Conservation (phyloP, 768 basidiomycete genomes). For the Mycena belliarum region DNA sequence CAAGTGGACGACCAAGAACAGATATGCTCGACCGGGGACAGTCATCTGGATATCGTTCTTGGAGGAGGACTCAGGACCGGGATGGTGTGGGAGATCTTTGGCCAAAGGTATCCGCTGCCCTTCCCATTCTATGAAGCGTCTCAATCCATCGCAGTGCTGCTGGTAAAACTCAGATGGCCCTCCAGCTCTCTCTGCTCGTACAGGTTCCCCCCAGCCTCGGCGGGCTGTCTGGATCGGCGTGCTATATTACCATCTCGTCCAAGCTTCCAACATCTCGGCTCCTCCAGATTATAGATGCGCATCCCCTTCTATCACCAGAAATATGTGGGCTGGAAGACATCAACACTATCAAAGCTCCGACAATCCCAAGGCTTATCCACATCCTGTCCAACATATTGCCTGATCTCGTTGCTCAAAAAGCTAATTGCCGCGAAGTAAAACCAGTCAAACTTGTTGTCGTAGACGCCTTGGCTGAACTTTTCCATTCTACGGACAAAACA, state of each 20-base stretch:
- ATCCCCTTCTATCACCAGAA: constrained; percentile 46
- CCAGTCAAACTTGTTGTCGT: constrained; percentile 82
- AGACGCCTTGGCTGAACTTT: constrained; percentile 86
- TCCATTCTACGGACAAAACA: constrained; percentile 64
- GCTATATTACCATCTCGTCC: constrained; percentile 77
- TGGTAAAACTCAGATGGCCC: constrained; percentile 90
- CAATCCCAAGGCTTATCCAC: constrained; percentile 53
- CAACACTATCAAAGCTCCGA: constrained; percentile 60
- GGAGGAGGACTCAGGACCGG: constrained; percentile 81
- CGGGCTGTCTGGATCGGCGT: constrained; percentile 66
- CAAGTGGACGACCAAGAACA: constrained; percentile 39
- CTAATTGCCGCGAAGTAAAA: constrained; percentile 34
- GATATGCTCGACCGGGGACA: constrained; percentile 75
- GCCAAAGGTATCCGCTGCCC: constrained; percentile 68
- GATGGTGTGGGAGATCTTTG: constrained; percentile 85
- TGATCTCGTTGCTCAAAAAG: constrained; percentile 41
- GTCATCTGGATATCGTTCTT: constrained; percentile 61
- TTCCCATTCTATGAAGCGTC: constrained; percentile 6
- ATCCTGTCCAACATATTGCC: constrained; percentile 60
- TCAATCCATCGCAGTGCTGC: constrained; percentile 61
- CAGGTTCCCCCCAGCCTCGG: constrained; percentile 64
- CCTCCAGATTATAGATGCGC: constrained; percentile 59
- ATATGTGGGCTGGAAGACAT: constrained; percentile 55
- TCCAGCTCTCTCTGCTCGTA: constrained; percentile 79
- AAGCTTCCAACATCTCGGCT: constrained; percentile 69